phyloP scores from a whole-genome alignment of 2,329 filamentous ascomycete species.

The Fusarium beomiforme region DNA sequence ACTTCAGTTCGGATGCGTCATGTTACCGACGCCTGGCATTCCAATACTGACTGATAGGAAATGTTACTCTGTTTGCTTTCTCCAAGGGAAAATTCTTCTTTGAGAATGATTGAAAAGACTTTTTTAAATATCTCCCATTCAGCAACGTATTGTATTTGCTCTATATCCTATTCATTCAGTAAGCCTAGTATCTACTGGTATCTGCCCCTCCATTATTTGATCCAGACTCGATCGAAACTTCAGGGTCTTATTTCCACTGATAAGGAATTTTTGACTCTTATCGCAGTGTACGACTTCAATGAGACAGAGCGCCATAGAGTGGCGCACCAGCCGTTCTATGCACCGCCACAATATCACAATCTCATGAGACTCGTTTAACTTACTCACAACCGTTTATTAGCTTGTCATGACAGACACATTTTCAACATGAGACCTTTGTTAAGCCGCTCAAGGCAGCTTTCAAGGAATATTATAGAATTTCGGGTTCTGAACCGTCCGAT shows the following conservation, averaged over 20 bases:
- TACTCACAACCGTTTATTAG: constrained; percentile 11
- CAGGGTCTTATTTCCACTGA: constrained; percentile 17
- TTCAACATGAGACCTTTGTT: constrained; percentile 33
- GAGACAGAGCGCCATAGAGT: constrained; percentile 15
- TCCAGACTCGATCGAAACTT: not conserved
- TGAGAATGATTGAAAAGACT: not conserved
- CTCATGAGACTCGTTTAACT: constrained; percentile 25
- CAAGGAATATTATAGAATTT: not conserved
- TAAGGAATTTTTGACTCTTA: constrained; percentile 23
- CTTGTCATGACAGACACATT: constrained; percentile 33
- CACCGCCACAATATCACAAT: constrained; percentile 27
- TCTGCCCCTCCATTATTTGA: not conserved
- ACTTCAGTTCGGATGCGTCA: constrained; percentile 32
- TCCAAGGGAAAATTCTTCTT: not conserved
- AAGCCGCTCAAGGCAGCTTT: constrained; percentile 26
- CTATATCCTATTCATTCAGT: not conserved
- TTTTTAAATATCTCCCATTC: too few relatives aligned
- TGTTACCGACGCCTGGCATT: constrained; percentile 27
- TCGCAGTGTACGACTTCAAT: not conserved
- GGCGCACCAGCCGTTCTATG: constrained; percentile 15
- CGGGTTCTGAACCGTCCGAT: not conserved
- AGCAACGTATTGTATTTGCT: too few relatives aligned
- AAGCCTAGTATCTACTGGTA: not conserved
- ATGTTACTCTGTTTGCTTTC: not conserved
- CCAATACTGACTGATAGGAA: not conserved